These are phyloP conservation scores for Carex kokanica DNA, from an alignment of 176 grass and related monocot species.

Conservation along the genomic window DNA sequence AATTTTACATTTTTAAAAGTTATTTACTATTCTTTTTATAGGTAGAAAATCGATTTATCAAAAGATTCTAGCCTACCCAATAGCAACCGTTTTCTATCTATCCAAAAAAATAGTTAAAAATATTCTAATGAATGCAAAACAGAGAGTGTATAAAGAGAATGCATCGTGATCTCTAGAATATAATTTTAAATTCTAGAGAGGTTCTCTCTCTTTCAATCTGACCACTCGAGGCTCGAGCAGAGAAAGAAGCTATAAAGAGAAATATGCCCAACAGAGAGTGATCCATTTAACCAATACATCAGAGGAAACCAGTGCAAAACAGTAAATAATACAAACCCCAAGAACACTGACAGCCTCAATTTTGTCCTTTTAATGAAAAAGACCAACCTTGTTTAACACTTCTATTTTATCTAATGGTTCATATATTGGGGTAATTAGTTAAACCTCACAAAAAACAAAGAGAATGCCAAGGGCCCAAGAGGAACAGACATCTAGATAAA, in stretches of 20 bases:
- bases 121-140: too few relatives aligned
- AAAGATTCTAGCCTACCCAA: too few relatives aligned
- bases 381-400: not conserved
- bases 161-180: too few relatives aligned
- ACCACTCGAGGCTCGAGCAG: not conserved
- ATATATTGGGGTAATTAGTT: not conserved
- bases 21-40: too few relatives aligned
- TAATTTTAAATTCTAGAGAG: conserved; percentile 9
- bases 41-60: too few relatives aligned
- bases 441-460: not conserved
- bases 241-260: conserved; percentile 35
- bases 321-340: conserved; percentile 19
- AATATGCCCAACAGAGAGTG: not conserved
- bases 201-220: conserved; percentile 20
- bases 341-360: conserved; percentile 6
- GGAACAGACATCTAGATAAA: conserved; percentile 2
- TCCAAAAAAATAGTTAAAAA: too few relatives aligned
- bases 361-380: not conserved
- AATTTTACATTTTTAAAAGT: too few relatives aligned
- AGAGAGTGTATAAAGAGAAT: too few relatives aligned
- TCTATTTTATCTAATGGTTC: not conserved
- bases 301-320: conserved; percentile 16
- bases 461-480: not conserved
- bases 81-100: too few relatives aligned
- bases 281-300: not conserved